A percentile compares a stretch with the other conserved stretches of the same genome.
phyloP scores from a whole-genome alignment of 2,329 filamentous ascomycete species.

The Tolypocladium sp. region DNA sequence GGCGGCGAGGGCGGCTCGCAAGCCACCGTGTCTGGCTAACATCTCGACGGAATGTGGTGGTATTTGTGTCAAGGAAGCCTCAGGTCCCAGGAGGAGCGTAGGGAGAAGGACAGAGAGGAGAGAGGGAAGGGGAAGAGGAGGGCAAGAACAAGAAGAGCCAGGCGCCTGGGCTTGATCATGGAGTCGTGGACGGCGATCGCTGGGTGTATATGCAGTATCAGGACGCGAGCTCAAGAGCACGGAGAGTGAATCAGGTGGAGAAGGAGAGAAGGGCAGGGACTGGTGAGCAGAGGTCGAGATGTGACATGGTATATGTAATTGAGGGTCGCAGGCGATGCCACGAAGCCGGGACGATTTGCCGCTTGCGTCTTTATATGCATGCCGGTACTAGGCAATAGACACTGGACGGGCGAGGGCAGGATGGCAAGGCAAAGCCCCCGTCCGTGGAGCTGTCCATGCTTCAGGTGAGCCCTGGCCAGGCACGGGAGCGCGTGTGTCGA shows the following conservation, averaged over 20 bases:
- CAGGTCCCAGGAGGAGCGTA: not conserved
- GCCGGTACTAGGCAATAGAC: not conserved
- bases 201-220: not conserved
- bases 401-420: not conserved
- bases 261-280: not conserved
- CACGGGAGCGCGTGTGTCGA: not conserved
- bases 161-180: not conserved
- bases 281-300: not conserved
- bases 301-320: not conserved
- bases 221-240: not conserved
- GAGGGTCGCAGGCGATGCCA: not conserved
- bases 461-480: not conserved
- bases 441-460: not conserved
- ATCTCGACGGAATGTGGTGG: not conserved
- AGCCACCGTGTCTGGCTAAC: conserved; percentile 1
- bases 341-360: not conserved
- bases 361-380: not conserved
- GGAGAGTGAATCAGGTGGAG: not conserved
- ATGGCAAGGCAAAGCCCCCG: not conserved
- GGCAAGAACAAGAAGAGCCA: not conserved
- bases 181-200: not conserved
- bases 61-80: not conserved
- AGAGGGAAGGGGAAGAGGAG: not conserved
- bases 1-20: conserved; percentile 12
- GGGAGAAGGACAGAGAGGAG: not conserved